phyloP scores from a whole-genome alignment of 148 eudicot species.

The Cornus controversa region DNA sequence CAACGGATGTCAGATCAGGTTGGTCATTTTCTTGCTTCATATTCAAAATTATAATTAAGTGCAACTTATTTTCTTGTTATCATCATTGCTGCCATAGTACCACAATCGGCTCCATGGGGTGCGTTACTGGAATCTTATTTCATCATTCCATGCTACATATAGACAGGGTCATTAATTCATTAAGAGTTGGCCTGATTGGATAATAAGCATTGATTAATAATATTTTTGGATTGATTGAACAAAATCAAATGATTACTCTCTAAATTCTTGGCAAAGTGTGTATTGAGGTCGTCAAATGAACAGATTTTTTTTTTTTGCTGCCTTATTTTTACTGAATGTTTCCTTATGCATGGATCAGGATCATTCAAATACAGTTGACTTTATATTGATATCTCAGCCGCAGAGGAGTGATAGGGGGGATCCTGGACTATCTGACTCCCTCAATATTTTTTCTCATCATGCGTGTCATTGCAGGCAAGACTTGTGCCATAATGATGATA shows the following conservation, averaged over 20 bases:
- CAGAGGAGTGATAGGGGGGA: conserved; percentile 26
- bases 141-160: no score
- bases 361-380: conserved; percentile 53
- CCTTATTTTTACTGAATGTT: conserved; percentile 10
- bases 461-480: conserved; percentile 83
- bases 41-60: background rate
- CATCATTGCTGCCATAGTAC: background rate
- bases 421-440: conserved; percentile 30
- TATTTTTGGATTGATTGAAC: background rate
- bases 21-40: conserved; percentile 13
- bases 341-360: conserved; percentile 37
- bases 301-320: background rate
- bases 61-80: background rate
- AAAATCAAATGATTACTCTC: background rate
- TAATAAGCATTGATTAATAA: background rate
- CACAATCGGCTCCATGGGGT: background rate
- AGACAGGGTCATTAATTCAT: background rate
- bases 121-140: background rate
- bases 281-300: background rate
- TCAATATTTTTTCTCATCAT: conserved; percentile 63
- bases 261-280: background rate
- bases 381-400: conserved; percentile 62
- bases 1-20: conserved; percentile 64
- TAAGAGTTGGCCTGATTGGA: background rate
- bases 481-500: background rate